phyloP scores from a whole-genome alignment of 177 flowering plant genomes.

The Tripterygium wilfordii region DNA sequence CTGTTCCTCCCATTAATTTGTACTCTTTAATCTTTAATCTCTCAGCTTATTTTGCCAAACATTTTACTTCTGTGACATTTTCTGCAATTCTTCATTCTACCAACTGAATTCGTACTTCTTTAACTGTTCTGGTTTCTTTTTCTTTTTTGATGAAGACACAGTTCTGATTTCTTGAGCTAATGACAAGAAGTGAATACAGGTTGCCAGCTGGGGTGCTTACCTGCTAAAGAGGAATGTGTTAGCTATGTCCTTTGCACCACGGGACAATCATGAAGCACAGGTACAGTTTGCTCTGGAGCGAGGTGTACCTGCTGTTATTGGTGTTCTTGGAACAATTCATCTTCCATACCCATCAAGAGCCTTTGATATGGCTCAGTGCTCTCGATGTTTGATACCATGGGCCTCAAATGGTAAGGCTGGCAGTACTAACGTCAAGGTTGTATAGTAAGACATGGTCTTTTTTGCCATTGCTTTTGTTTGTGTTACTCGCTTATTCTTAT shows the following conservation, averaged over 20 bases:
- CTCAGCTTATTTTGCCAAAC: too few species aligned
- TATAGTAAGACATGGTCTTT: too few species aligned
- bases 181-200: constrained; percentile 27
- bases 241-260: constrained; percentile 86
- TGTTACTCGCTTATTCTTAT: not conserved
- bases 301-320: constrained; percentile 82
- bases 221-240: constrained; percentile 66
- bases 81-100: too few species aligned
- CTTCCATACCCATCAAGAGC: constrained; percentile 83
- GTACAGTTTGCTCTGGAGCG: constrained; percentile 83
- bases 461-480: not conserved
- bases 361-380: constrained; percentile 89
- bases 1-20: too few species aligned
- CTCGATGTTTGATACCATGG: constrained; percentile 79
- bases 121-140: too few species aligned
- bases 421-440: too few species aligned
- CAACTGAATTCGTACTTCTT: too few species aligned
- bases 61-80: too few species aligned
- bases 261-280: constrained; percentile 83
- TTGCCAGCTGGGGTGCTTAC: constrained; percentile 90
- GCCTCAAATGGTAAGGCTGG: constrained; percentile 60
- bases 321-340: constrained; percentile 64
- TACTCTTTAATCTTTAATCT: too few species aligned
- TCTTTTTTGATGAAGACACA: not conserved
- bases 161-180: constrained; percentile 17